Base-by-base conservation (phyloP, 2,329 filamentous ascomycete species). In the Dissoconium aciculare region DNA sequence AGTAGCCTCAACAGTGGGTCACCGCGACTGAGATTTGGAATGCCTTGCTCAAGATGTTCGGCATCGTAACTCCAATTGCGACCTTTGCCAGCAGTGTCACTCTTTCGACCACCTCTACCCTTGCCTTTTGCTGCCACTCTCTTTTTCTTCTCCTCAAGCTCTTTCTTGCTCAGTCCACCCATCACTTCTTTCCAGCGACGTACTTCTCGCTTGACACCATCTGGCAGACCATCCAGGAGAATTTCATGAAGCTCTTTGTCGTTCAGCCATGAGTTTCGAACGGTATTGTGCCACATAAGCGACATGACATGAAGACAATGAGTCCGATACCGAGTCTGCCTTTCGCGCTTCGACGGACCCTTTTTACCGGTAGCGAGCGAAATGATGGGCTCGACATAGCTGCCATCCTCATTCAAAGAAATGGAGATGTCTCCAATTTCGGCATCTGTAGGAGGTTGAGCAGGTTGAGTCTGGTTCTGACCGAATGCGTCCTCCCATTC, bases 241-340 rank as follows among this genome's bases (percentile, higher is more conserved):
- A 74, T 78, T 8, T 74, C 71, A 38, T 89, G 81, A 0, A 91
- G 64, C 38, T 79, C 70, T 3, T 66, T 54, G 45, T 95, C 80
- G 43, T 81, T 81, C 12, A 84, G 58, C 77, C 87, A 95, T 0
- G 71, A 64, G 51, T 95, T 94, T 25, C 81, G 72, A 10, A 89
- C 57, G 0, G 81, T 71, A 49, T 95, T 95, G 52, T 95, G 85
- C 66, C 78, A 94, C 36, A 98, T 67, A 11, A 98, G 61, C 31
- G 74, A 71, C 51, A 91, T 75, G 2, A 95, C 84, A 54, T 98
- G 89, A 43, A 93, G 66, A 44, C 81, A 80, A 54, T 98, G 89
- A 1, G 83, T 84, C 3, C 74, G 67, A 17, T 75, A 69, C 15
- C 89, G 70, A 33, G 87, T 78, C 37, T 74, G 69, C 30, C 82